These are phyloP conservation scores for Lipomyces mesembrius DNA, from an alignment of 805 yeast genomes.

Conservation along the genomic window DNA sequence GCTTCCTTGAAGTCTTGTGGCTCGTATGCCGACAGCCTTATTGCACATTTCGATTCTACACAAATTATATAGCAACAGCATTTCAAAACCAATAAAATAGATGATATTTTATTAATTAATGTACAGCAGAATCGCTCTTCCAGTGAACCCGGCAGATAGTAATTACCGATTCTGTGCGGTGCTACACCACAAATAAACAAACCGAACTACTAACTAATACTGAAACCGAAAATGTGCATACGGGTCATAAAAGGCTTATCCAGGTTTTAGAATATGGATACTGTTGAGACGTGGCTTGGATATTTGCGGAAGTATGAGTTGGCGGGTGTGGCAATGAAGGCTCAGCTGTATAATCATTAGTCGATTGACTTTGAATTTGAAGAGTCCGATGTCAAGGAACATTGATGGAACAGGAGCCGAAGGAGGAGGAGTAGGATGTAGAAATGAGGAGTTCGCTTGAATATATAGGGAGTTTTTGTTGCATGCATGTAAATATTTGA, in stretches of 20 bases:
- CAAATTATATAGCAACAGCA: neutral
- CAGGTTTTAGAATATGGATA: constrained; percentile 85
- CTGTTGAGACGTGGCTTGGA: constrained; percentile 79
- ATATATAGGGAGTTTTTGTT: neutral
- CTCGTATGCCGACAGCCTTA: neutral
- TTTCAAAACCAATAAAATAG: neutral
- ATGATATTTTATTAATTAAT: neutral
- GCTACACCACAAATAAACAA: neutral
- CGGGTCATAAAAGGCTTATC: constrained; percentile 75
- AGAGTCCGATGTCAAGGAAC: constrained; percentile 1
- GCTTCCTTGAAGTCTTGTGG: neutral
- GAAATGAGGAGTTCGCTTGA: constrained; percentile 3
- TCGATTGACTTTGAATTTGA: constrained; percentile 15
- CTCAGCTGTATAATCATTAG: constrained; percentile 55
- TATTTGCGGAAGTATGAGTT: constrained; percentile 75
- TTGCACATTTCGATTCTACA: no score
- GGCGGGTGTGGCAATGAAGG: constrained; percentile 83
- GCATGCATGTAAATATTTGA: neutral
- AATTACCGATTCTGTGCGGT: no score
- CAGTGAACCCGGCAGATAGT: neutral
- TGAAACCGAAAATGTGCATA: constrained; percentile 24
- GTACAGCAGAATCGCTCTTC: neutral
- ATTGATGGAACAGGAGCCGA: neutral
- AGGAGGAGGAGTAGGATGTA: constrained; percentile 5
- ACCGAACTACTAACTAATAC: neutral